Percentiles rank a stretch among this genome's conserved stretches.
Evolutionary conservation across 2,329 filamentous ascomycete species (phyloP).

Genomic region (Conoideocrella luteorostrata): DNA sequence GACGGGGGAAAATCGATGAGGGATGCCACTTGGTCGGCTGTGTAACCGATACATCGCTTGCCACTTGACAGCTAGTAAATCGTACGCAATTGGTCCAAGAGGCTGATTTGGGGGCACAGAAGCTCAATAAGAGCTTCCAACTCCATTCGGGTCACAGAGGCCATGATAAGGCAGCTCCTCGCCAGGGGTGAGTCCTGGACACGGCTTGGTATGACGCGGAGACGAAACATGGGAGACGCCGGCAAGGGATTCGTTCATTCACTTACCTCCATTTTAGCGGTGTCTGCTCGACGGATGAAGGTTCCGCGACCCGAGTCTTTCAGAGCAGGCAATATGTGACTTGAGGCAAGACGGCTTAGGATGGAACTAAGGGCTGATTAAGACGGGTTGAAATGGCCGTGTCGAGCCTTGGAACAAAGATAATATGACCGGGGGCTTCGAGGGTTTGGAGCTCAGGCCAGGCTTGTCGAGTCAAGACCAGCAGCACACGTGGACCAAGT

Average conservation of each 20-base stretch:
- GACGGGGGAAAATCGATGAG: too few species aligned
- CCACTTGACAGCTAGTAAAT: constrained; percentile 8
- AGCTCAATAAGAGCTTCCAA: neutral
- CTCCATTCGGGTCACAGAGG: neutral
- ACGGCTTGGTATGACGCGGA: neutral
- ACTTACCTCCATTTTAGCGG: constrained; percentile 11
- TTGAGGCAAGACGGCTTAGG: too few species aligned
- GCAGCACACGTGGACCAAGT: neutral
- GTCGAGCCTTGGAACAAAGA: neutral
- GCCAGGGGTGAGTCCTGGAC: neutral
- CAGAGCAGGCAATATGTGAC: neutral
- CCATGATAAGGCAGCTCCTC: neutral
- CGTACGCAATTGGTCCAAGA: neutral
- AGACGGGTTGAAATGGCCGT: neutral
- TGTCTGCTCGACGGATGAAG: neutral
- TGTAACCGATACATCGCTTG: constrained; percentile 8
- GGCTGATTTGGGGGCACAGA: neutral
- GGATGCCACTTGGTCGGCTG: constrained; percentile 3
- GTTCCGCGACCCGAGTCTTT: neutral
- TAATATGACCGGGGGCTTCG: neutral
- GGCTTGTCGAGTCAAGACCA: neutral
- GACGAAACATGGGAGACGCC: neutral
- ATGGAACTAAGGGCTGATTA: too few species aligned
- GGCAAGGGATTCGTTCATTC: neutral
- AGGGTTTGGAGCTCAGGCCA: neutral